Evolutionary conservation across 345 rosid genomes (phyloP).

Genomic region (Kandelia obovata): DNA sequence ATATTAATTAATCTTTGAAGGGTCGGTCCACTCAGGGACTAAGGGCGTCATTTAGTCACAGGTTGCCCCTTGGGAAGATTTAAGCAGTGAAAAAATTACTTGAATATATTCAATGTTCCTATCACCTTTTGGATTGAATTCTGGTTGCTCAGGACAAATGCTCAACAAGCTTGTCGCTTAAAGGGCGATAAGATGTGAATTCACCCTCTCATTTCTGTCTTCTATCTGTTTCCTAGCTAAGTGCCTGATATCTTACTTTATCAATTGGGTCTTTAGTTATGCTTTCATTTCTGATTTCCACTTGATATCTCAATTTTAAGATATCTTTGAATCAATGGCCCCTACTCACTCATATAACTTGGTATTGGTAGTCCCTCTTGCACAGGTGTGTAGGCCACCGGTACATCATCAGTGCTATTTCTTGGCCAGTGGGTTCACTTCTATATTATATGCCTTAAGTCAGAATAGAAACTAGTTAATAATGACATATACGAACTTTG

Average conservation of each 20-base stretch:
- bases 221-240: constrained; percentile 5
- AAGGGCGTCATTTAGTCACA: not conserved
- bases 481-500: not conserved
- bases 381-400: too few relatives aligned
- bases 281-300: too few relatives aligned
- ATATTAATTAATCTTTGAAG: not conserved
- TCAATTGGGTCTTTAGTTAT: not conserved
- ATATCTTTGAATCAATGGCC: too few relatives aligned
- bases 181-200: constrained; percentile 33
- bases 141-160: not conserved
- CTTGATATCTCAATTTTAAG: not conserved
- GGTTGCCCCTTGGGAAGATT: not conserved
- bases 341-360: too few relatives aligned
- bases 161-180: constrained; percentile 32
- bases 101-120: constrained; percentile 32
- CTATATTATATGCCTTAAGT: too few relatives aligned
- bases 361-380: too few relatives aligned
- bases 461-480: too few relatives aligned
- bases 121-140: constrained; percentile 17
- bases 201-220: constrained; percentile 15
- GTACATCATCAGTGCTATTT: too few relatives aligned
- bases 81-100: not conserved
- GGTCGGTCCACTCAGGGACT: constrained; percentile 27
- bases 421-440: too few relatives aligned
- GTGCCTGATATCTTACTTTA: not conserved